Base-by-base conservation (phyloP, 108 stramenopile species). In the Conticribra guillardii region DNA sequence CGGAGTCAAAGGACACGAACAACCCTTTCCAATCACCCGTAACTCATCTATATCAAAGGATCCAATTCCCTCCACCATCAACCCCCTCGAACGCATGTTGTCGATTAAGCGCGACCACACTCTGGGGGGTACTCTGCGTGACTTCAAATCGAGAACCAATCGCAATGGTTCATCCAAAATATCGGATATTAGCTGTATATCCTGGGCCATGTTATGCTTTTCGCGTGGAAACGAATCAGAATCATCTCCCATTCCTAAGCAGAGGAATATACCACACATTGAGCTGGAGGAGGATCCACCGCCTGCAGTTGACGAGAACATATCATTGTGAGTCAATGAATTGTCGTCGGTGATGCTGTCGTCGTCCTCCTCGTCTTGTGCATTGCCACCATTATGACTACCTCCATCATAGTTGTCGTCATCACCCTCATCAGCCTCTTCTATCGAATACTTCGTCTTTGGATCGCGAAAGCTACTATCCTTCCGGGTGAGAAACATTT, bases 81-180 rank as follows among this genome's bases (percentile, higher is more conserved):
- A 32, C 16, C 80, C 82, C 15, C 71, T 61, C 14, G 81, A 73
- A 9, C 82, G 67, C 57, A 85, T 48, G 26, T 45, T 63, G 37
- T 82, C 78, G 22, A 87, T 73, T 0, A 87, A 23, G 15, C 80
- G 63, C 41, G 72, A 82, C 86, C 86, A 87, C n/a, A 87, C 83
- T 33, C 75, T 53, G 0, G 80, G 67, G 8, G 86, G 86, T 24
- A 87, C 78, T 24, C 75, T 47, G 18, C 86, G 51, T 37, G 81
- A 82, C 46, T 84, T 87, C 64, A 87, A 45, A 62, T 87, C 83
- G 16, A 87, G 60, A 14, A 87, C 82, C 27, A 87, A 45, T 29
- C 81, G 64, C 3, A 87, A 53, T 22, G 79, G 74, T 51, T 70
- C 73, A 3, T 78, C 81, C 30, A 84, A 60, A 8, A 84, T 33